Percentiles rank a stretch among this genome's conserved stretches.
phyloP scores from a whole-genome alignment of 192 early-diverging fungal genomes.

The Linnemannia exigua region DNA sequence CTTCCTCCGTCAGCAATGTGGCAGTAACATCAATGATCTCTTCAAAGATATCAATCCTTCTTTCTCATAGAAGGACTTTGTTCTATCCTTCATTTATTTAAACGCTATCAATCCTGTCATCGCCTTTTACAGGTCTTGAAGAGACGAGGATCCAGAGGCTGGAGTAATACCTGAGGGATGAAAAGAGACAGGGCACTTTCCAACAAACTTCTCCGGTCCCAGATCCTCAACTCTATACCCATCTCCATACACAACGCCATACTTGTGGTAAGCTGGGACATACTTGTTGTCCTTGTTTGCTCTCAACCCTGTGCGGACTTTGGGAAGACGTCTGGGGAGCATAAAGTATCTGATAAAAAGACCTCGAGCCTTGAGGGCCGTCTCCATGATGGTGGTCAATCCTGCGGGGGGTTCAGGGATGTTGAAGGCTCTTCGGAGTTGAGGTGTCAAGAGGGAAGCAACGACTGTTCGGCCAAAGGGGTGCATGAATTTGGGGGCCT shows the following conservation, averaged over 20 bases:
- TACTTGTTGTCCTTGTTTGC: slow-evolving; percentile 40
- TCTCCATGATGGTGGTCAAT: slow-evolving; percentile 3
- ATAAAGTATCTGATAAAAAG: slow-evolving; percentile 54
- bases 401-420: slow-evolving; percentile 12
- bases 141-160: background rate
- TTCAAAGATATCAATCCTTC: too few species aligned
- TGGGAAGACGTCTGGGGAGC: slow-evolving; percentile 40
- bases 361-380: slow-evolving; percentile 28
- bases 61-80: too few species aligned
- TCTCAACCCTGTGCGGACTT: slow-evolving; percentile 43
- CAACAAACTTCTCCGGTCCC: slow-evolving; percentile 55
- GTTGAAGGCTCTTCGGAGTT: slow-evolving; percentile 27
- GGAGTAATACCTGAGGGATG: slow-evolving; percentile 23
- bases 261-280: slow-evolving; percentile 55
- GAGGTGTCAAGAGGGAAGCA: slow-evolving; percentile 5
- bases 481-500: slow-evolving; percentile 18
- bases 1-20: too few species aligned
- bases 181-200: slow-evolving; percentile 50
- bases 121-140: background rate
- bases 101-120: background rate
- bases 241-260: slow-evolving; percentile 40
- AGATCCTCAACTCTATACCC: slow-evolving; percentile 59
- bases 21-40: too few species aligned
- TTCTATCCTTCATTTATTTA: too few species aligned
- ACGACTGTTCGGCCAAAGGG: slow-evolving; percentile 13